Conservation (phyloP, 352 stramenopile genomes). For the Pythium utonaiense region DNA sequence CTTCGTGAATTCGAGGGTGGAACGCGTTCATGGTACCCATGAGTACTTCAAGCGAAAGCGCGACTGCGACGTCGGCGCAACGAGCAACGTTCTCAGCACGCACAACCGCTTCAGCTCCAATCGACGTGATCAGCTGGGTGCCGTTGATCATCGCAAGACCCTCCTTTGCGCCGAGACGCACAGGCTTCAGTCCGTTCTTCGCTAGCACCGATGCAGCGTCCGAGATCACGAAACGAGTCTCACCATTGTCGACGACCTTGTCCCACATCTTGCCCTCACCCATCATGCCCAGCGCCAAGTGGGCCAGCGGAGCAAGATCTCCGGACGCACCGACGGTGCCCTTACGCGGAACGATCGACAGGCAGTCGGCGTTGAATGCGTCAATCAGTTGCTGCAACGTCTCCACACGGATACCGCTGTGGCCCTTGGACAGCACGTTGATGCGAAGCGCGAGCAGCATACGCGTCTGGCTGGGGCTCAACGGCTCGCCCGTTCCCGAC, state of each 20-base stretch:
- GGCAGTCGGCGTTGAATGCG: slow-evolving; percentile 84
- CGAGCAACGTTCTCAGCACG: slow-evolving; percentile 72
- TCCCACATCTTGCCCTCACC: slow-evolving; percentile 87
- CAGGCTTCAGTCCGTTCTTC: slow-evolving; percentile 63
- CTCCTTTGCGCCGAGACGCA: slow-evolving; percentile 85
- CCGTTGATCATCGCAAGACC: slow-evolving; percentile 91
- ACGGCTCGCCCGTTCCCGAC: slow-evolving; percentile 72
- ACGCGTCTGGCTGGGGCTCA: slow-evolving; percentile 70
- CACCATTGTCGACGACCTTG: slow-evolving; percentile 43
- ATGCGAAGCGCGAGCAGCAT: slow-evolving; percentile 88
- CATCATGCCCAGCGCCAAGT: slow-evolving; percentile 89
- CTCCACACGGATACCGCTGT: slow-evolving; percentile 76
- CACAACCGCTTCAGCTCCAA: slow-evolving; percentile 77
- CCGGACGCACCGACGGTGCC: slow-evolving; percentile 87
- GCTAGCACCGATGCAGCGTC: slow-evolving; percentile 66
- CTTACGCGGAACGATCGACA: slow-evolving; percentile 81
- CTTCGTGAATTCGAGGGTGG: slow-evolving; percentile 86
- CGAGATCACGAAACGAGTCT: slow-evolving; percentile 41
- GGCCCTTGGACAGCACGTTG: slow-evolving; percentile 87
- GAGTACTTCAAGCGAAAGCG: slow-evolving; percentile 83
- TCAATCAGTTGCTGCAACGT: slow-evolving; percentile 78
- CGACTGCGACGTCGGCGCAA: slow-evolving; percentile 76
- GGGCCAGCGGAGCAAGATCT: slow-evolving; percentile 81
- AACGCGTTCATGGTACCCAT: slow-evolving; percentile 88
- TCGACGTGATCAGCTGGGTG: slow-evolving; percentile 87